Percentiles rank a stretch among this genome's conserved stretches.
Evolutionary conservation across 768 basidiomycete genomes (phyloP).

Genomic region (Trametes punicea): DNA sequence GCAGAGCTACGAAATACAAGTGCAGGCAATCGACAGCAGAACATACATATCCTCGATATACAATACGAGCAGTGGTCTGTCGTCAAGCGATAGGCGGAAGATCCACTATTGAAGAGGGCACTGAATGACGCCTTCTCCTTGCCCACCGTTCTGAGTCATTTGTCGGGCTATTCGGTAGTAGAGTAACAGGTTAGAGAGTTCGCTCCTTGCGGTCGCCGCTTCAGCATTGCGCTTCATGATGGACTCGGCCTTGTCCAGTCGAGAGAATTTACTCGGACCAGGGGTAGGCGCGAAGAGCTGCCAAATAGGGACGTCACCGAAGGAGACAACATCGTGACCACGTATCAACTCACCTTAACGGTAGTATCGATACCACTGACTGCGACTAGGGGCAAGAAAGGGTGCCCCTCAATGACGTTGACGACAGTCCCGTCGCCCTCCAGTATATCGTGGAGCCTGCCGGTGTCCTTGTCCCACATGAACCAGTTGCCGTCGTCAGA

Average conservation of each 20-base stretch:
- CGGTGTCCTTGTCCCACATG: constrained; percentile 74
- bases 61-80: neutral
- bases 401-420: constrained; percentile 83
- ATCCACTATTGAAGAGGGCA: constrained; percentile 19
- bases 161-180: constrained; percentile 25
- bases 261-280: constrained; percentile 50
- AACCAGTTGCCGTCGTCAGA: constrained; percentile 89
- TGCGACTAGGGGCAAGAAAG: constrained; percentile 75
- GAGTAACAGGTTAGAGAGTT: constrained; percentile 32
- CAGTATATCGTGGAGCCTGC: constrained; percentile 66
- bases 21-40: neutral
- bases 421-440: constrained; percentile 82
- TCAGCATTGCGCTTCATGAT: constrained; percentile 59
- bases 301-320: neutral
- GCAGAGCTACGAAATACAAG: neutral
- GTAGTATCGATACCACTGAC: constrained; percentile 85
- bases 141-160: constrained; percentile 1
- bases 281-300: constrained; percentile 66
- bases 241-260: constrained; percentile 44
- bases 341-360: constrained; percentile 56
- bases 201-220: constrained; percentile 28
- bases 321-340: neutral
- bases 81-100: too few relatives aligned
- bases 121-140: constrained; percentile 3
- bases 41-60: neutral